Percentiles rank a stretch among this genome's conserved stretches.
Evolutionary conservation across 371 early-diverging fungal genomes (phyloP).

Genomic region (Apophysomyces variabilis): DNA sequence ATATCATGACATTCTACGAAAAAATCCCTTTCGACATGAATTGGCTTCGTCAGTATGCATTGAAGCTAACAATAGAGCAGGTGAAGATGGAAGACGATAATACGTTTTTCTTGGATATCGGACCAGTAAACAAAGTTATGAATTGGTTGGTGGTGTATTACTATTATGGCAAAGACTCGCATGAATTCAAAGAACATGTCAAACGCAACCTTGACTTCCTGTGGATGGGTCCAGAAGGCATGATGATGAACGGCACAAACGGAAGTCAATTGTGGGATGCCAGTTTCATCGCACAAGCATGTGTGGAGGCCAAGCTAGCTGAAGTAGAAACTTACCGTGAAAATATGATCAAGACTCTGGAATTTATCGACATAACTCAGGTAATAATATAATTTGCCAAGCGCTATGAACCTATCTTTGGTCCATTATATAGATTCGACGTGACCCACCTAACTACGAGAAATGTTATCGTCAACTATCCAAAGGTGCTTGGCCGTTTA

Average conservation of each 20-base stretch:
- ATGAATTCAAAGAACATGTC: slow-evolving; percentile 78
- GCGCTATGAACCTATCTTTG: background rate
- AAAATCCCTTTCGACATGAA: slow-evolving; percentile 47
- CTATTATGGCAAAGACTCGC: slow-evolving; percentile 88
- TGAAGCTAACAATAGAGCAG: slow-evolving; percentile 79
- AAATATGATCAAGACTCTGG: slow-evolving; percentile 69
- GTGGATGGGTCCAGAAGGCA: slow-evolving; percentile 90
- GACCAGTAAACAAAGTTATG: slow-evolving; percentile 93
- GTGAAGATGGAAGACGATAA: slow-evolving; percentile 90
- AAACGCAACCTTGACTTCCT: slow-evolving; percentile 81
- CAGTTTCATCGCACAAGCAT: slow-evolving; percentile 86
- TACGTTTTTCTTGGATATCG: slow-evolving; percentile 87
- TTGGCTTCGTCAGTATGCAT: slow-evolving; percentile 70
- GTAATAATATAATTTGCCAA: slow-evolving; percentile 21
- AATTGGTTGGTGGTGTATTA: slow-evolving; percentile 86
- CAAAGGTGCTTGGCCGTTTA: slow-evolving; percentile 97
- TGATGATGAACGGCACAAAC: slow-evolving; percentile 98
- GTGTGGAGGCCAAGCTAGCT: slow-evolving; percentile 64
- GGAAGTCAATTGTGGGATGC: slow-evolving; percentile 98
- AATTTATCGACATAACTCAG: slow-evolving; percentile 89
- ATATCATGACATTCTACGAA: slow-evolving; percentile 70
- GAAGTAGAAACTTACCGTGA: slow-evolving; percentile 70
- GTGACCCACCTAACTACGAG: slow-evolving; percentile 68
- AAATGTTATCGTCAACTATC: slow-evolving; percentile 82
- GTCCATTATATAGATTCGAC: slow-evolving; percentile 60